Base-by-base conservation (phyloP, 2,329 filamentous ascomycete species). In the Talaromyces sp. region DNA sequence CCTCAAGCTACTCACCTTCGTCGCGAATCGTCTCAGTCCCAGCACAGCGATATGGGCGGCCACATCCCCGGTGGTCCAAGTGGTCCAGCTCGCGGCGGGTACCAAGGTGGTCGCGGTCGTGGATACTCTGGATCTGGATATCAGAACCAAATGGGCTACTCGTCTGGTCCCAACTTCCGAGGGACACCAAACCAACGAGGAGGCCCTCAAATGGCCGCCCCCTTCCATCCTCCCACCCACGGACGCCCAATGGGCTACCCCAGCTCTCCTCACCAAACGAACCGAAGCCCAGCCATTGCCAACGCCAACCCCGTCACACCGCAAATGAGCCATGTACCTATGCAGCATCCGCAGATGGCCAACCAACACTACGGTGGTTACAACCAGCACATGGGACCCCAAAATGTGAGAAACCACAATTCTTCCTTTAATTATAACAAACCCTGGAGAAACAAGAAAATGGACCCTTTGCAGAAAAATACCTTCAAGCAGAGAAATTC, bases 11-110 rank as follows among this genome's bases (percentile, higher is more conserved):
- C 85, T 69, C 93, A 98, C 79, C 86, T 92, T 72, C 90, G 94
- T 73, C 90, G 92, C 71, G 91, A 94, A 76, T 97, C 94, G 34
- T 90, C 90, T 43, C 92, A 95, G 74, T 96, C 92, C 25, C 85
- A 88, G 69, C 91, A 94, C 77, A 88, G 87, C 75, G 90, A 93
- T 69, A 86, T 89, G 78, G 86, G 84, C 76, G 88, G 85, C 75
- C 85, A 86, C 74, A 76, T 78, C 71, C 72, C 72, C 69, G 81
- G 79, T 72, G 79, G 82, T 76, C 81, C 78, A 67, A 78, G 80
- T 69, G 83, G 82, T 66, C 79, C 82, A 58, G 83, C 83, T 66
- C 84, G 87, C 69, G 84, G 85, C 69, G 81, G 82, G 67, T 86
- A 81, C 73, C 80, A 78, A 66, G 82, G 82, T 70, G 85, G 85